Conservation (phyloP, 768 basidiomycete species). For the Rhodotorula taiwanensis region DNA sequence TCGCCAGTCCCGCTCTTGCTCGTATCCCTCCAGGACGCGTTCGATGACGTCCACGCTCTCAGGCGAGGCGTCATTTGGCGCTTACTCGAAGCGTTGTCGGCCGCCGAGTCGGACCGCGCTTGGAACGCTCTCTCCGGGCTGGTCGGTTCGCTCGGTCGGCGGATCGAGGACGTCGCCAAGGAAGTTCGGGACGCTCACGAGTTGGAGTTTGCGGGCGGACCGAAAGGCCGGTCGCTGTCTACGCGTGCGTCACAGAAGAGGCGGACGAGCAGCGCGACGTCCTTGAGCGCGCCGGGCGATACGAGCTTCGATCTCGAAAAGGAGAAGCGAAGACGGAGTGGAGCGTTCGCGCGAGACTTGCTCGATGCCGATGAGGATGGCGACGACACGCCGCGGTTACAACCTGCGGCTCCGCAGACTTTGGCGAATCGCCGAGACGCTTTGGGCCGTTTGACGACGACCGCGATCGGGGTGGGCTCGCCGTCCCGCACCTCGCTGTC, state of each 20-base stretch:
- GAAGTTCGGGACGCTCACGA: neutral
- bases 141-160: neutral
- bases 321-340: neutral
- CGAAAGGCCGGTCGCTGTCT: neutral
- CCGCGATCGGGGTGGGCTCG: no score
- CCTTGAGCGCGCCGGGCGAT: neutral
- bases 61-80: conserved; percentile 11
- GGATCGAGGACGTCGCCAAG: neutral
- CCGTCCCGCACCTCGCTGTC: neutral
- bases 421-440: no score
- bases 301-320: neutral
- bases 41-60: conserved; percentile 5
- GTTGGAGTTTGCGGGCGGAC: conserved; percentile 4
- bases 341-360: no score
- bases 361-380: no score
- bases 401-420: no score
- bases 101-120: neutral
- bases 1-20: neutral
- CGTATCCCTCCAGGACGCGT: conserved; percentile 7
- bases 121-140: neutral
- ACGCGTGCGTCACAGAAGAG: neutral
- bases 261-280: neutral
- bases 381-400: no score
- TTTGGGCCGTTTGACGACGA: no score
- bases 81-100: neutral